Base-by-base conservation (phyloP, 768 basidiomycete genomes). In the Punctularia strigosozonata region DNA sequence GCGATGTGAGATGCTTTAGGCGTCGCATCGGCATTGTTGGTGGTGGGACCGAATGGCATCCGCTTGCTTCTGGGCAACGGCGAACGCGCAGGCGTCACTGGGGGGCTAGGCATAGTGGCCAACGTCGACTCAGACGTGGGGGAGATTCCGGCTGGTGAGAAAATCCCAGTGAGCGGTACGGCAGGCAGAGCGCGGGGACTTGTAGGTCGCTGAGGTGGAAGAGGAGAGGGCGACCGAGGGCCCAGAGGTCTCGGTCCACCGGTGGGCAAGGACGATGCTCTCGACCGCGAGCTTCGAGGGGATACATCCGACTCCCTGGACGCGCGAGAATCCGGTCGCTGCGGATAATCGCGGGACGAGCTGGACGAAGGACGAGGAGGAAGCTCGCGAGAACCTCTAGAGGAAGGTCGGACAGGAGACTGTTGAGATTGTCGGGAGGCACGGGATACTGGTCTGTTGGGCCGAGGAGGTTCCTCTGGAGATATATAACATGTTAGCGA, bases 181-280 rank as follows among this genome's bases (percentile, higher is more conserved):
- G 44, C 36, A 39, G 46, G 26, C 26, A n/a, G 8, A 8, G 26
- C 26, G 8, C n/a, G 8, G 35, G 70, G 66, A 49, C 63, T 73
- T 41, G 60, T 10, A 30, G 10, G 28, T 30, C 28, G 63, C 5
- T 59, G 40, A 1, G 62, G 65, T 15, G 80, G 80, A 36, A 75
- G 55, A 19, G 84, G 82, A 14, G 84, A 87, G 13, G 77, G 78
- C 46, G 71, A 72, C 44, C 85, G 69, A n/a, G 85, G 84, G 7
- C 84, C 85, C 43, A 75, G 60, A 8, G 79, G 80, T 40, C 77
- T n/a, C n/a, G n/a, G n/a, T n/a, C n/a, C n/a, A n/a, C n/a, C n/a
- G n/a, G n/a, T n/a, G n/a, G n/a, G n/a, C n/a, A n/a, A n/a, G n/a
- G n/a, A n/a, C n/a, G n/a, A n/a, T n/a, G n/a, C n/a, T n/a, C n/a